These are phyloP conservation scores for Fonsecaea pugnacius DNA, from an alignment of 2,329 filamentous ascomycete species.

Conservation along the genomic window DNA sequence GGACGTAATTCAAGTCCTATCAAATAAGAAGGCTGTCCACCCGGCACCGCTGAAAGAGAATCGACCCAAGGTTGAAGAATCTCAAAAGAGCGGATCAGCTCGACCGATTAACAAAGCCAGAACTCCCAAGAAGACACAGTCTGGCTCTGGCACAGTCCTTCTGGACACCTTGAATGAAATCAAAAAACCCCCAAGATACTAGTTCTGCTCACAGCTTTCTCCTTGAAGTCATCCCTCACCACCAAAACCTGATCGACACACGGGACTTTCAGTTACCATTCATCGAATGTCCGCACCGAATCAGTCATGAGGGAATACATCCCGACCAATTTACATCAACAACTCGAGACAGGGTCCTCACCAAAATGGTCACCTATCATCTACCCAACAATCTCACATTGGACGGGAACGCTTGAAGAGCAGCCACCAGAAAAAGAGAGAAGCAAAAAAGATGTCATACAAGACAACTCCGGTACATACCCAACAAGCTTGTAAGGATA, in stretches of 20 bases:
- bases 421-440: too few species aligned
- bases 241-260: background rate
- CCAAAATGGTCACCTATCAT: background rate
- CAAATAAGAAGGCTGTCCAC: background rate
- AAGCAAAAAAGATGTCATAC: too few species aligned
- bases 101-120: background rate
- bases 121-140: too few species aligned
- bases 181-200: background rate
- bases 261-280: background rate
- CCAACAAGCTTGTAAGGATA: too few species aligned
- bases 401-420: too few species aligned
- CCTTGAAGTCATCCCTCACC: background rate
- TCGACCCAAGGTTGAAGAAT: too few species aligned
- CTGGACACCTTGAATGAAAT: background rate
- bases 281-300: background rate
- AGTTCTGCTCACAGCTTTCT: background rate
- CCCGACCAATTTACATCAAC: background rate
- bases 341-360: background rate
- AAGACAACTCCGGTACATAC: too few species aligned
- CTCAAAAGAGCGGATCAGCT: background rate
- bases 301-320: background rate
- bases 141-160: background rate
- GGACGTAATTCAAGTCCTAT: background rate
- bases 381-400: too few species aligned
- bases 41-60: background rate